Evolutionary conservation across 441 rosid genomes (phyloP).

Genomic region (Corymbia calophylla): DNA sequence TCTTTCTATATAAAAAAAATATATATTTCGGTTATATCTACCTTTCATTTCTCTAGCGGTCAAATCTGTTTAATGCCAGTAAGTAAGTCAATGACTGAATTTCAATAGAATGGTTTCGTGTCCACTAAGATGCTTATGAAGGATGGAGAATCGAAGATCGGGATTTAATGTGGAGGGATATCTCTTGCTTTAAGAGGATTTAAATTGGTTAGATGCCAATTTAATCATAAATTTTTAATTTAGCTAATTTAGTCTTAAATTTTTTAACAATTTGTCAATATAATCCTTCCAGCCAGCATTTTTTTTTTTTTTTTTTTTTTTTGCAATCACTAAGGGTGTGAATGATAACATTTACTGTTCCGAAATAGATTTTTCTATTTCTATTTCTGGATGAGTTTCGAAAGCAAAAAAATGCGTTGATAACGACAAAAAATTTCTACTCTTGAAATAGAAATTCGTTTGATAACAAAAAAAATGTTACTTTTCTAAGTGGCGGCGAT

Average conservation of each 20-base stretch:
- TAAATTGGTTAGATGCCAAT: fast-evolving
- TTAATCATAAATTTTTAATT: not conserved
- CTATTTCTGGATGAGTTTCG: too few species aligned
- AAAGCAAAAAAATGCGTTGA: too few species aligned
- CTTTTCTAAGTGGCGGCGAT: too few species aligned
- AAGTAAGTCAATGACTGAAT: not conserved
- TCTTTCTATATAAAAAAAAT: too few species aligned
- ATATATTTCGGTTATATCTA: too few species aligned
- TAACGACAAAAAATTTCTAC: too few species aligned
- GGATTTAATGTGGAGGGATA: not conserved
- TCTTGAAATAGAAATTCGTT: too few species aligned
- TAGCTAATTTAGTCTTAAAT: fast-evolving
- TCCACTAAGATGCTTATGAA: not conserved
- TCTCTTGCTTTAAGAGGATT: not conserved
- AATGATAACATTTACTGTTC: too few species aligned
- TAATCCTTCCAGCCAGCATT: not conserved
- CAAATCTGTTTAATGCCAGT: not conserved
- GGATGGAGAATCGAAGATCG: not conserved
- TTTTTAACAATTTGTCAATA: not conserved
- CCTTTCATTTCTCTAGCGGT: not conserved
- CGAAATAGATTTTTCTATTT: too few species aligned
- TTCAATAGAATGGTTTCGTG: not conserved
- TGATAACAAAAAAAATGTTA: too few species aligned
- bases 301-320: not conserved
- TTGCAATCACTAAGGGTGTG: fast-evolving